Conservation (phyloP, 768 basidiomycete species). For the Leccinum barrowsii region DNA sequence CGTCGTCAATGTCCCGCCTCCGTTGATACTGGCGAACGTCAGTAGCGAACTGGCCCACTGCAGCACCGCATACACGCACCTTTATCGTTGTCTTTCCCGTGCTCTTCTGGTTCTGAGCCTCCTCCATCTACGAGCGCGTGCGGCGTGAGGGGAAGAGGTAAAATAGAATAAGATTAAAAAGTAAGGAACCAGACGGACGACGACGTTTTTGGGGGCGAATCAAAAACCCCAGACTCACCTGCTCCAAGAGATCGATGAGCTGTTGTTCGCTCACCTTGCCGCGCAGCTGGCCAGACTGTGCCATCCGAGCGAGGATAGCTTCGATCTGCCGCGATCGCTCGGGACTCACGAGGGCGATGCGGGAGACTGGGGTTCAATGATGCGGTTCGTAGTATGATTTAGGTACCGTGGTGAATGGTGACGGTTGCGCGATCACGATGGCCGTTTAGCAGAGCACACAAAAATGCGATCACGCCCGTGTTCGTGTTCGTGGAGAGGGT, state of each 20-base stretch:
- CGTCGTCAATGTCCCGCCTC: slow-evolving; percentile 64
- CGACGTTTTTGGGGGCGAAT: not conserved
- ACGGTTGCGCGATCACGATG: not conserved
- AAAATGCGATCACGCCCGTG: not conserved
- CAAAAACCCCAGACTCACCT: slow-evolving; percentile 43
- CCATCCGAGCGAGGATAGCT: slow-evolving; percentile 74
- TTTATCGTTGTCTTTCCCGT: slow-evolving; percentile 58
- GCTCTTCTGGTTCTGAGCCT: slow-evolving; percentile 45
- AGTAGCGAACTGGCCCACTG: not conserved
- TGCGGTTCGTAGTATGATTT: not conserved
- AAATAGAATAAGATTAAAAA: not conserved
- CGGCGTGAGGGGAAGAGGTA: slow-evolving; percentile 1
- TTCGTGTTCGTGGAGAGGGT: not conserved
- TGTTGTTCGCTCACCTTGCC: slow-evolving; percentile 76
- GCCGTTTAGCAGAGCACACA: not conserved
- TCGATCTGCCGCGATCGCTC: slow-evolving; percentile 81
- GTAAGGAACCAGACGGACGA: not conserved
- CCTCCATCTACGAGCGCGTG: slow-evolving; percentile 45
- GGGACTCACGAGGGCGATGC: slow-evolving; percentile 84
- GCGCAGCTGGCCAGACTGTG: slow-evolving; percentile 75
- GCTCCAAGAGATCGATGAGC: slow-evolving; percentile 81
- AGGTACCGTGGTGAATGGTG: not conserved
- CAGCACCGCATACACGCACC: slow-evolving; percentile 31
- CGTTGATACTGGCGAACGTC: slow-evolving; percentile 50
- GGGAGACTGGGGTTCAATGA: slow-evolving; percentile 53